Conservation (phyloP, 768 basidiomycete species). For the Tricholoma terreum region DNA sequence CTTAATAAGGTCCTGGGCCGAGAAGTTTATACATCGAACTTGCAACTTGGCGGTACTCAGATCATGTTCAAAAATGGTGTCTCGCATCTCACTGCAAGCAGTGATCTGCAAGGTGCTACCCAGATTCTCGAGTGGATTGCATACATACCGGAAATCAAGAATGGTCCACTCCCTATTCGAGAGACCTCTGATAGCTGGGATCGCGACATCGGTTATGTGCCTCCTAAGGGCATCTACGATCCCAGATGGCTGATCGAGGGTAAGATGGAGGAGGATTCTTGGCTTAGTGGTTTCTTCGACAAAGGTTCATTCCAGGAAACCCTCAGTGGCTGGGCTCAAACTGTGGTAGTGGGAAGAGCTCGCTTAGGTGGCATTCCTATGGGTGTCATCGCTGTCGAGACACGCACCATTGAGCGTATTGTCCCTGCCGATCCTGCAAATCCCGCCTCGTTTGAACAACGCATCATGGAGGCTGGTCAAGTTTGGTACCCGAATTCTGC, state of each 20-base stretch:
- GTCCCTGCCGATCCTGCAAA: conserved; percentile 98
- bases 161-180: conserved; percentile 75
- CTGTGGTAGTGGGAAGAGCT: conserved; percentile 95
- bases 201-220: conserved; percentile 84
- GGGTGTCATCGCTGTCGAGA: conserved; percentile 98
- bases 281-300: conserved; percentile 93
- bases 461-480: conserved; percentile 99
- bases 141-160: conserved; percentile 84
- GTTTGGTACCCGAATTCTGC: conserved; percentile 99
- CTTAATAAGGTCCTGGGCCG: conserved; percentile 99
- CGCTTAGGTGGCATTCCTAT: conserved; percentile 95
- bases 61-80: conserved; percentile 99
- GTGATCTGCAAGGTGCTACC: conserved; percentile 92
- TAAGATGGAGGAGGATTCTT: conserved; percentile 81
- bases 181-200: conserved; percentile 81
- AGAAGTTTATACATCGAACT: conserved; percentile 97
- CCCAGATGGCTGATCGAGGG: conserved; percentile 98
- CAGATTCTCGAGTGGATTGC: conserved; percentile 95
- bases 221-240: conserved; percentile 94
- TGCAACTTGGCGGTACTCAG: conserved; percentile 99
- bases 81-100: conserved; percentile 91
- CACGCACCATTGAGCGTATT: conserved; percentile 93
- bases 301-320: conserved; percentile 98
- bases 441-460: conserved; percentile 92
- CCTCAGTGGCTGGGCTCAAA: conserved; percentile 98